phyloP scores from a whole-genome alignment of 495 filamentous ascomycete genomes.

The Neurospora pannonica region DNA sequence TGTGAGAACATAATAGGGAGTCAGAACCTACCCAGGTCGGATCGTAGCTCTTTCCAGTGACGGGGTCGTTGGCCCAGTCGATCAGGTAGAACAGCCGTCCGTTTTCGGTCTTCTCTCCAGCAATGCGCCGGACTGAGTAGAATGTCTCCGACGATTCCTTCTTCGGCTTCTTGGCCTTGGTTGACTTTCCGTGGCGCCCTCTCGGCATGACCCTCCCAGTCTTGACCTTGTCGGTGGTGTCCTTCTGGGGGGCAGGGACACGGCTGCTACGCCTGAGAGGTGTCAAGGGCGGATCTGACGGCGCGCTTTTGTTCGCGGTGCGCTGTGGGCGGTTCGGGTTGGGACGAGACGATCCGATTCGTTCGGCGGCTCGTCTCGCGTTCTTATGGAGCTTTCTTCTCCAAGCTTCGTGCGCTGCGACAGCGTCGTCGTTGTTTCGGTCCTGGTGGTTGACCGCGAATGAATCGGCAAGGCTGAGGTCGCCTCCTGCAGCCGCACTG shows the following conservation, averaged over 20 bases:
- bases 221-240: background rate
- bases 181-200: background rate
- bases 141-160: conserved; percentile 5
- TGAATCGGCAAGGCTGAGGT: background rate
- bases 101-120: conserved; percentile 25
- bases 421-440: background rate
- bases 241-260: background rate
- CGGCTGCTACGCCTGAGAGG: background rate
- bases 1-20: background rate
- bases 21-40: conserved; percentile 31
- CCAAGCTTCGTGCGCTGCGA: background rate
- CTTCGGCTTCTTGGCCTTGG: background rate
- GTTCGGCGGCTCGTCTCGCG: background rate
- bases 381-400: background rate
- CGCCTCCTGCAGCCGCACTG: background rate
- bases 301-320: background rate
- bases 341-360: background rate
- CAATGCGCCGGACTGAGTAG: conserved; percentile 24
- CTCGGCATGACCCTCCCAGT: background rate
- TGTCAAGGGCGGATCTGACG: background rate
- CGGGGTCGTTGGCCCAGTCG: conserved; percentile 32
- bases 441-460: background rate
- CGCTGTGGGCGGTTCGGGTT: background rate
- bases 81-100: conserved; percentile 25
- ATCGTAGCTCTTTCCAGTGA: conserved; percentile 21